These are phyloP conservation scores for Saccharata proteae DNA, from an alignment of 2,329 filamentous ascomycete species.

Conservation along the genomic window DNA sequence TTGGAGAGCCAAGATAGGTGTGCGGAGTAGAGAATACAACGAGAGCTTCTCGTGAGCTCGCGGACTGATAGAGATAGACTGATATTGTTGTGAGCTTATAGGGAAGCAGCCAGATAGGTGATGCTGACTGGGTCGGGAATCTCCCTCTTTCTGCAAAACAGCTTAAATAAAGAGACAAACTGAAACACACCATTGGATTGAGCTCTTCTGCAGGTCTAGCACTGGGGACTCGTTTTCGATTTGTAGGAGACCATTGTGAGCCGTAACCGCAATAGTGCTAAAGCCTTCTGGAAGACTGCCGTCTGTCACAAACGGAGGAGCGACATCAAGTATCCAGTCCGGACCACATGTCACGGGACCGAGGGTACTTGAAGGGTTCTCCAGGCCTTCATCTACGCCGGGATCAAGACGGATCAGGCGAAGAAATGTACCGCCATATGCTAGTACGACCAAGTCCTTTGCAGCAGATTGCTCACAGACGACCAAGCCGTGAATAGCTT, in stretches of 20 bases:
- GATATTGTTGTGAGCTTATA: constrained; percentile 1
- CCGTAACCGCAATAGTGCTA: constrained; percentile 50
- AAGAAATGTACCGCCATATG: constrained; percentile 35
- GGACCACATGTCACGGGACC: constrained; percentile 10
- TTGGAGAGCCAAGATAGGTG: constrained; percentile 52
- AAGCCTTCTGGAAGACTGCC: constrained; percentile 5
- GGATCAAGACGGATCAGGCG: constrained; percentile 25
- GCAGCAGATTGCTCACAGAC: constrained; percentile 45
- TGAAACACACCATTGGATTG: neutral
- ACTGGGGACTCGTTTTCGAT: constrained; percentile 22
- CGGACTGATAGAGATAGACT: constrained; percentile 26
- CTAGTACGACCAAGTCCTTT: constrained; percentile 48
- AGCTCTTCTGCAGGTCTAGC: constrained; percentile 5
- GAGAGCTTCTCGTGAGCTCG: constrained; percentile 50
- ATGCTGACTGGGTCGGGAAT: neutral
- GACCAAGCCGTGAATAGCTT: constrained; percentile 61
- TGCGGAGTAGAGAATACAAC: constrained; percentile 81
- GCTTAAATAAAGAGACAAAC: too few relatives aligned
- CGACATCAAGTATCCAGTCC: constrained; percentile 25
- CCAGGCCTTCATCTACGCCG: constrained; percentile 16
- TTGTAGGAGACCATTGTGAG: constrained; percentile 69
- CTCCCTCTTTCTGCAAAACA: too few relatives aligned
- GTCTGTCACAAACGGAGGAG: neutral
- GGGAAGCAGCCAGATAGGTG: constrained; percentile 3
- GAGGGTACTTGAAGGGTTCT: constrained; percentile 1